A percentile compares a stretch with the other conserved stretches of the same genome.
These are phyloP conservation scores for Chenopodium quinoa DNA, from an alignment of 148 eudicot genomes.

Conservation along the genomic window DNA sequence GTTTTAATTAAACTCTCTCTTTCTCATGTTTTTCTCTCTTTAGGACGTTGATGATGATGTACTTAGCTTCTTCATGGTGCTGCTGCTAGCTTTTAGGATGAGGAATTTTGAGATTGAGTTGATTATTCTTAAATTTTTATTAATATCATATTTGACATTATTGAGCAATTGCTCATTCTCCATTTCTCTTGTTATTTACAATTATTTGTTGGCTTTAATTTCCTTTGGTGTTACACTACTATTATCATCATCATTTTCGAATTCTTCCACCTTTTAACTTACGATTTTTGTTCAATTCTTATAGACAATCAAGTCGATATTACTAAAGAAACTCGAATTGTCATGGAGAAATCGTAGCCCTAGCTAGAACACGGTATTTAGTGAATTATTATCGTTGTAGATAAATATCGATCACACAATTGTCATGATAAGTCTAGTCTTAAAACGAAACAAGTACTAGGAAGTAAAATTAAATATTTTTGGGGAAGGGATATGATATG, in stretches of 20 bases:
- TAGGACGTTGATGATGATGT: slow-evolving; percentile 15
- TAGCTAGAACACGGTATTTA: background rate
- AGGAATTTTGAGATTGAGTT: slow-evolving; percentile 12
- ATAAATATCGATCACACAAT: slow-evolving; percentile 2
- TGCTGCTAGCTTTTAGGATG: background rate
- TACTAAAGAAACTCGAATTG: too few species aligned
- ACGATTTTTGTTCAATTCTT: too few species aligned
- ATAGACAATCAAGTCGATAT: too few species aligned
- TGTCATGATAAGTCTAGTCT: background rate
- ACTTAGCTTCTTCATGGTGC: slow-evolving; percentile 20
- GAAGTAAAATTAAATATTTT: background rate
- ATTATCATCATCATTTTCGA: background rate
- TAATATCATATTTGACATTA: slow-evolving; percentile 9
- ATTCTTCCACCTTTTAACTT: too few species aligned
- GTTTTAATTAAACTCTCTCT: slow-evolving; percentile 13
- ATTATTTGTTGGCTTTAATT: background rate
- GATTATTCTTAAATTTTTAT: background rate
- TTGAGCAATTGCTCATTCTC: background rate
- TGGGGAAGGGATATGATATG: too few species aligned
- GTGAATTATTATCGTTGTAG: too few species aligned
- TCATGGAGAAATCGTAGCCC: background rate
- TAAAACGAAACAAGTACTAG: background rate
- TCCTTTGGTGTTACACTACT: background rate
- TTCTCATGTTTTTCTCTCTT: background rate
- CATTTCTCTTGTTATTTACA: too few species aligned